Base-by-base conservation (phyloP, 257 asterid species). In the Nicotiana obtusifolia region DNA sequence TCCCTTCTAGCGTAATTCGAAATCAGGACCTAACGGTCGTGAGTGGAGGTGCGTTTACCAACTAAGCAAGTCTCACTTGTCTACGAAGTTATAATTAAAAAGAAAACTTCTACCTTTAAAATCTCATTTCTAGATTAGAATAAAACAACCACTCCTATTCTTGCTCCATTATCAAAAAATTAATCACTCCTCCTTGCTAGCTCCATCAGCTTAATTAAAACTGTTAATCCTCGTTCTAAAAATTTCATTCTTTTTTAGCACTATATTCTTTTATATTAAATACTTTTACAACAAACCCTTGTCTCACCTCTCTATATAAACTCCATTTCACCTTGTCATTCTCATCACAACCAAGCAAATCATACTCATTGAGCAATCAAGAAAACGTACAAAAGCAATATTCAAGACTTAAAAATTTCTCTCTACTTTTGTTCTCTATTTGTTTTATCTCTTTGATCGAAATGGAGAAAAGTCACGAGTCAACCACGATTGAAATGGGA, bases 391-490 rank as follows among this genome's bases (percentile, higher is more conserved):
- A 75, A 71, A 71, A 44, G 5, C 78, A 37, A 37, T 8, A 37
- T 7, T 37, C 10, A 37, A 37, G 10, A 49, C 17, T 14, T 4
- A 49, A 49, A 49, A 49, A 2, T 1, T 16, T 8, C 49, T 13
- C 31, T 41, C 22, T 64, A 26, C 4, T 28, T 28, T 2, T 60
- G 5, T 24, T 20, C 80, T 7, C 44, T 7, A 37, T 2, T 37
- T 7, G 47, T 37, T 37, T 37, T 7, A 37, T 1, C 10, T 37
- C 22, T n/a, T 24, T 1, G 5, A 24, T 61, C 7, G 59, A 82
- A 62, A 88, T 90, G 97, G 91, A 85, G 87, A 91, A 89, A 77
- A 81, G 54, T 75, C 17, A 49, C 5, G 97, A 90, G 82, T 87
- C 94, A 4, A 85, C 91, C 41, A 83, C 82, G 64, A 85, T 92